Base-by-base conservation (phyloP, 1,284 basidiomycete genomes). In the Trametes sp. region DNA sequence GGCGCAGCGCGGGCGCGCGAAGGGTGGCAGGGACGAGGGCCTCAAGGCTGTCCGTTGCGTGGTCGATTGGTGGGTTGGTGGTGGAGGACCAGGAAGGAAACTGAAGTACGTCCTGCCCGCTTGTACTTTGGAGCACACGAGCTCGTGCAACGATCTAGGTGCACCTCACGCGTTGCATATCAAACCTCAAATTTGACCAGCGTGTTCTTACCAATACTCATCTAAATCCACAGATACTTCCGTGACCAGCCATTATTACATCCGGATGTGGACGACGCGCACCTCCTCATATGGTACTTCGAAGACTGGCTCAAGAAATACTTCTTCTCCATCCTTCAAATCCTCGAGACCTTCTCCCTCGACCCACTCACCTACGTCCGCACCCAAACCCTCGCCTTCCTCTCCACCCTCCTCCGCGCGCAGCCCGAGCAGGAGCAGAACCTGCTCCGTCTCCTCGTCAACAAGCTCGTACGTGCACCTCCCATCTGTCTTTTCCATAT, bases 401-500 rank as follows among this genome's bases (percentile, higher is more conserved):
- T 94, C 56, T 90, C 84, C 76, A 89, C 88, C 42, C 85, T 99
- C 1, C 86, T 99, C 9, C 86, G 88, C 26, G 93, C 92, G 66
- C 96, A 96, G 71, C 92, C 96, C 0, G 98, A 99, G 75, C 98
- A 99, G 77, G 98, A 99, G 75, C 95, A 98, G 72, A 99, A 98
- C 78, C 80, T 99, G 50, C 85, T 98, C 7, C 87, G 93, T 26
- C 81, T 99, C 8, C 88, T 98, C 19, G 94, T 96, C 51, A 98
- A 98, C 82, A 99, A 99, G 77, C 86, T 98, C 36, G 94, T 92
- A 66, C 59, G 88, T 79, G 13, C 23, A 16, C 35, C n/a, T n/a
- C 14, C 28, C 42, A 29, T 16, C 19, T 28, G 24, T 11, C 33
- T 5, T 16, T 28, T 11, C 45, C 45, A 6, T 52, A 19, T 57